Evolutionary conservation across 441 rosid species (phyloP), one percentile per base, ranked within the genome.

Genomic region (Croton laevigatus): DNA sequence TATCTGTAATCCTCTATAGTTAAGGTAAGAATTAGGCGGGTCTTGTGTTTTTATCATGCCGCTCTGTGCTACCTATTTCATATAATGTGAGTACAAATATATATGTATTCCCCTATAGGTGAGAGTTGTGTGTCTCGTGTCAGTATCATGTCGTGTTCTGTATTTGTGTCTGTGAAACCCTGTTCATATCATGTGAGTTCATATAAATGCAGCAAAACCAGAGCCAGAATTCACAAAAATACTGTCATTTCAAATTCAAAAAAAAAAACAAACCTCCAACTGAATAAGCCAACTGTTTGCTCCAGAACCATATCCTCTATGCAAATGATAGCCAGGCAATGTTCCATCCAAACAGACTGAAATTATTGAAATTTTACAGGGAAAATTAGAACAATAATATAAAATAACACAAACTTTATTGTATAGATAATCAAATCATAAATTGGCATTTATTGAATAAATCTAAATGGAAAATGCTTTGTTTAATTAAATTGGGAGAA

Each of bases 281-380:
- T 94, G 91, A 84, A 94, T 83, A 58, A 95, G 94, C 99, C 99
- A 95, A 68, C 89, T 89, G 70, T 87, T 84, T 65, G 90, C 90
- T 68, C 99, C 99, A 10, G 89, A 78, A 51, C 97, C 97, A 69
- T 78, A 82, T 71, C 99, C 99, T 12, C 79, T 91, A 70, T 89
- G 96, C 65, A 87, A 74, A 81, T 95, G 99, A 77, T 95, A 95
- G 42, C 98, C 99, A 36, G 99, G 99, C 75, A 91, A 76, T 57
- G 98, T 87, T 81, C 99, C 99, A 86, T 93, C 99, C 82, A 93
- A 83, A 80, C 99, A 95, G 54, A 95, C 99, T 95, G 87, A 63
- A 34, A 71, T 27, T 1, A 27, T 71, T 70, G 67, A 70, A 40
- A 72, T 17, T 27, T 54, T 40, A 76, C 45, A 46, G n/a, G 20